Evolutionary conservation across 352 stramenopile genomes (phyloP).

Genomic region (Detonula confervacea): DNA sequence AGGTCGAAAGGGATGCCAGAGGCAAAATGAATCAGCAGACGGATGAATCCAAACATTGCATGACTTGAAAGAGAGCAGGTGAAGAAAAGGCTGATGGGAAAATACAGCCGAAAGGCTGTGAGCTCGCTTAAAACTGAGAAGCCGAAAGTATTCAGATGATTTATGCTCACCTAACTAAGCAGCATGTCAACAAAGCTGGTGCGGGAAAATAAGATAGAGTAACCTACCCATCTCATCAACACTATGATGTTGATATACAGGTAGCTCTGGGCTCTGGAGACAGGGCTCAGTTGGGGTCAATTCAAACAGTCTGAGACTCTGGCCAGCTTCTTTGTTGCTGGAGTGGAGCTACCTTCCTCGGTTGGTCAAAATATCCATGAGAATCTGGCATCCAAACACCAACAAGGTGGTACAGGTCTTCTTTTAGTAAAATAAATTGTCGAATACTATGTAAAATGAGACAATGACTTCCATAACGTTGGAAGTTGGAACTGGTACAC

Average conservation of each 20-base stretch:
- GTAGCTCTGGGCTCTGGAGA: background rate
- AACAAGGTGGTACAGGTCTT: background rate
- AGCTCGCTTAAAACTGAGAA: background rate
- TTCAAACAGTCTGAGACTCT: background rate
- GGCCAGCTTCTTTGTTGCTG: background rate
- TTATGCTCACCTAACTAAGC: background rate
- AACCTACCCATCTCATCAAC: background rate
- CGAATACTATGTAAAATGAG: background rate
- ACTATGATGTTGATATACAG: background rate
- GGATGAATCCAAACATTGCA: no score
- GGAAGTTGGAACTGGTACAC: background rate
- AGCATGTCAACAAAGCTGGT: background rate
- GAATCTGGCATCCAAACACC: background rate
- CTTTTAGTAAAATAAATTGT: background rate
- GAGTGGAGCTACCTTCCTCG: background rate
- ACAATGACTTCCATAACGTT: background rate
- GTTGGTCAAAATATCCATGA: conserved; percentile 9
- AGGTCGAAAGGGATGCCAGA: no score
- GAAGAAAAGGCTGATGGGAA: background rate
- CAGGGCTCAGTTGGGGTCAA: background rate
- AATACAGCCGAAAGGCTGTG: background rate
- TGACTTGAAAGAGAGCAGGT: no score
- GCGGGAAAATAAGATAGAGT: background rate
- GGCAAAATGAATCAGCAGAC: no score
- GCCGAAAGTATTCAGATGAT: background rate